Evolutionary conservation across 441 rosid genomes (phyloP).

Genomic region (Populus trichocarpa): DNA sequence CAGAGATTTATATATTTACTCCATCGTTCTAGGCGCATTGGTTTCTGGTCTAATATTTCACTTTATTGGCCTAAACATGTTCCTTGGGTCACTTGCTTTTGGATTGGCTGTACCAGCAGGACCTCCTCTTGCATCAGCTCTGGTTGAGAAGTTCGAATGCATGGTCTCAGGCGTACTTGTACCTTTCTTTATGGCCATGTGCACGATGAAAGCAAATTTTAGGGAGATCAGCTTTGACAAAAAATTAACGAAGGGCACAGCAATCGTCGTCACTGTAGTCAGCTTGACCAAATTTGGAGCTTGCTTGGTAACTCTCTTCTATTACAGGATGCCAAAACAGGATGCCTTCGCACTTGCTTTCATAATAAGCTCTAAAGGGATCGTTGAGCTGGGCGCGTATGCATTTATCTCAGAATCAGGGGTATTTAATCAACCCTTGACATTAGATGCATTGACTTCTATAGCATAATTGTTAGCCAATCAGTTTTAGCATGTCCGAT

Average conservation of each 20-base stretch:
- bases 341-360: conserved; percentile 26
- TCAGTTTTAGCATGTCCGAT: no score
- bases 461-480: background rate
- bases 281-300: conserved; percentile 18
- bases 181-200: conserved; percentile 12
- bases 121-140: conserved; percentile 48
- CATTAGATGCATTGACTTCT: no score
- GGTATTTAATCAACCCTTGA: conserved; percentile 9
- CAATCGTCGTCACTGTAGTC: background rate
- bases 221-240: background rate
- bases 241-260: conserved; percentile 1
- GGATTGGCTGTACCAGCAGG: conserved; percentile 48
- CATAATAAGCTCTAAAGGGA: conserved; percentile 30
- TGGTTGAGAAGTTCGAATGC: conserved; percentile 41
- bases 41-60: background rate
- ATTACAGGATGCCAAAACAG: conserved; percentile 9
- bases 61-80: background rate
- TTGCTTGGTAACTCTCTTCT: conserved; percentile 11
- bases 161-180: conserved; percentile 16
- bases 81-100: conserved; percentile 31
- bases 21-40: conserved; percentile 19
- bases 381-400: conserved; percentile 25
- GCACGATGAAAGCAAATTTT: conserved; percentile 6
- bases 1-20: conserved; percentile 11
- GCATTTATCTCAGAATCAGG: conserved; percentile 1